Evolutionary conservation across 2,329 filamentous ascomycete species (phyloP), one percentile per base, ranked within the genome.

Genomic region (Monilinia aucupariae): DNA sequence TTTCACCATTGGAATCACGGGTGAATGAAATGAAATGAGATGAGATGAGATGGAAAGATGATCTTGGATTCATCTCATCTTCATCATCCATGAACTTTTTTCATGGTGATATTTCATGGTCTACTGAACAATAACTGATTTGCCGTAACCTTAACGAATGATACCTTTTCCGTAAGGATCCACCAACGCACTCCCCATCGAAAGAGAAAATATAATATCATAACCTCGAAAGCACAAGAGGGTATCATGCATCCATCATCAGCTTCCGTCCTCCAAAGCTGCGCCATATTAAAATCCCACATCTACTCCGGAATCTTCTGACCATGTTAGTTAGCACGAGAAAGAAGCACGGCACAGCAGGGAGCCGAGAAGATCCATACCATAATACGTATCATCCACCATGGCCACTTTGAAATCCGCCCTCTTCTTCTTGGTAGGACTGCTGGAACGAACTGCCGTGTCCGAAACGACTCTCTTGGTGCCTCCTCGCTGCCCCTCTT

Each of bases 401-500:
- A 27, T 20, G 12, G 13, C 17, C 15, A 39, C n/a, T 34, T 53
- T 10, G 12, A 52, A 8, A 15, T 17, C 32, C 13, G 41, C 1
- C 30, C 30, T 62, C 13, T 12, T 22, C 32, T 62, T 62, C 30
- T 62, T 62, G 3, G 17, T 41, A 7, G 59, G 59, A 49, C 59
- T 62, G 12, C 27, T 39, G 22, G 59, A 56, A 22, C 50, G 17
- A 15, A 4, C 32, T 4, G 59, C 59, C 34, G 50, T 22, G 22
- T 6, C 32, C 17, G 59, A 62, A 6, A 49, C 32, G 5, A 49
- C 12, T 41, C 59, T 62, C 50, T 62, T 62, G 9, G 32, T 45
- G 9, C 39, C n/a, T 25, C 9, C 3, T 12, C 4, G 43, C 37
- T 17, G 17, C 2, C 17, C 27, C 0, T 4, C n/a, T 17, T 22